Base-by-base conservation (phyloP, 1,284 basidiomycete species). In the Marasmius oreades region DNA sequence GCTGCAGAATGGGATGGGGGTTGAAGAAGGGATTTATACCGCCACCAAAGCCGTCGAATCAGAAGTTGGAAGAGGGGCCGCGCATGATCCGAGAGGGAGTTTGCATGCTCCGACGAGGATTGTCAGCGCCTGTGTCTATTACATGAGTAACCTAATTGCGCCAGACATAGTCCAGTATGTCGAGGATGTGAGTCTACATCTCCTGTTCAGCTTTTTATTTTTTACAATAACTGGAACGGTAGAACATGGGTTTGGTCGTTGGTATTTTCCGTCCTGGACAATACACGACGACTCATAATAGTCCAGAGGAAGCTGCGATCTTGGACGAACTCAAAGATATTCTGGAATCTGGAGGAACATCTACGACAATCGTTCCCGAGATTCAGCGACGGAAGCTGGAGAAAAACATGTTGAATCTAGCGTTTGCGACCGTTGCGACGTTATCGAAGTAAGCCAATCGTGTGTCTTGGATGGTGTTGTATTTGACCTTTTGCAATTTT, bases 341-440 rank as follows among this genome's bases (percentile, higher is more conserved):
- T 24, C 67, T 87, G 18, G 62, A 68, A 46, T 63, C 65, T 5
- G 82, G 84, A 22, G 84, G 83, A 5, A 79, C 71, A 34, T 72
- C 76, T 0, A 67, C 79, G 10, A 74, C 64, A 0, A 70, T 85
- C 52, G 78, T 79, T 2, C 73, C 81, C 5, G 81, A 87, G 60
- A 81, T 88, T 16, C 84, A 85, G 61, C 73, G 82, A 14, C 65
- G 74, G 62, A 86, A 86, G 66, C 87, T 81, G 62, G 62, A 69
- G 2, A 88, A 87, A 70, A 87, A 86, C 64, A 75, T 86, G 51
- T 85, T 81, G 83, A 87, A 86, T 62, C 71, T 83, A 44, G 74
- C 73, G 0, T 79, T 86, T 63, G 77, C 82, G 3, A 77, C 79
- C 1, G 72, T 78, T 55, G 66, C 80, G 1, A 80, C 82, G 0